Conservation (phyloP, 2,329 filamentous ascomycete species). For the Xenosphaeropsis pyriputrescens region DNA sequence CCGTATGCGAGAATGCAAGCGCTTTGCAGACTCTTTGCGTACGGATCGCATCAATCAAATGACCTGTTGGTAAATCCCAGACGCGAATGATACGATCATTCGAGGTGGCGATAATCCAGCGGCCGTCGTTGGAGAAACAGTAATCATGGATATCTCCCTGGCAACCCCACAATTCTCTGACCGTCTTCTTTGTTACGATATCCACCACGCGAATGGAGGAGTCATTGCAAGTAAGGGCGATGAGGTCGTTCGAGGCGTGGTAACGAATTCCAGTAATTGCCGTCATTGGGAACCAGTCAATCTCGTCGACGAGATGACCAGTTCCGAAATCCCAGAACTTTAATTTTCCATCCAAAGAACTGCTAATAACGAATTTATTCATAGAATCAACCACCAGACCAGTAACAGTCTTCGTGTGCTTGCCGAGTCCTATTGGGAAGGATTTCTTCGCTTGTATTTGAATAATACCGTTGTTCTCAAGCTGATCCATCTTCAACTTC, state of each 20-base stretch:
- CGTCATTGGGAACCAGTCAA: slow-evolving; percentile 71
- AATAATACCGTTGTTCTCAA: slow-evolving; percentile 20
- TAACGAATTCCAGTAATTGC: slow-evolving; percentile 66
- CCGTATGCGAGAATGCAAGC: slow-evolving; percentile 75
- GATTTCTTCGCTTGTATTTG: slow-evolving; percentile 6
- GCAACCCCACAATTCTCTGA: slow-evolving; percentile 85
- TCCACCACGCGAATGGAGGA: slow-evolving; percentile 79
- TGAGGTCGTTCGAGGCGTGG: slow-evolving; percentile 68
- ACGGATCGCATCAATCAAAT: slow-evolving; percentile 84
- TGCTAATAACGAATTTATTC: slow-evolving; percentile 75
- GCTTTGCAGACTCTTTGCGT: slow-evolving; percentile 68
- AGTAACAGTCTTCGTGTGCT: slow-evolving; percentile 70
- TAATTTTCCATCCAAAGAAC: slow-evolving; percentile 77
- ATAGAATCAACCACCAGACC: slow-evolving; percentile 81
- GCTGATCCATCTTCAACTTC: slow-evolving; percentile 53
- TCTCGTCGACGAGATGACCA: slow-evolving; percentile 62
- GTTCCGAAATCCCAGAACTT: slow-evolving; percentile 98
- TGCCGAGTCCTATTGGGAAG: slow-evolving; percentile 38
- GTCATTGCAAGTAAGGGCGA: slow-evolving; percentile 83
- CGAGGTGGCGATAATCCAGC: slow-evolving; percentile 84
- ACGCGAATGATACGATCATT: slow-evolving; percentile 69
- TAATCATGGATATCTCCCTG: slow-evolving; percentile 62
- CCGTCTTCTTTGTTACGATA: slow-evolving; percentile 75
- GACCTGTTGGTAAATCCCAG: slow-evolving; percentile 92
- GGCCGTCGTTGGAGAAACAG: slow-evolving; percentile 81